Percentiles rank a stretch among this genome's conserved stretches.
These are phyloP conservation scores for Microbotryum saponariae DNA, from an alignment of 1,284 basidiomycete species.

Conservation along the genomic window DNA sequence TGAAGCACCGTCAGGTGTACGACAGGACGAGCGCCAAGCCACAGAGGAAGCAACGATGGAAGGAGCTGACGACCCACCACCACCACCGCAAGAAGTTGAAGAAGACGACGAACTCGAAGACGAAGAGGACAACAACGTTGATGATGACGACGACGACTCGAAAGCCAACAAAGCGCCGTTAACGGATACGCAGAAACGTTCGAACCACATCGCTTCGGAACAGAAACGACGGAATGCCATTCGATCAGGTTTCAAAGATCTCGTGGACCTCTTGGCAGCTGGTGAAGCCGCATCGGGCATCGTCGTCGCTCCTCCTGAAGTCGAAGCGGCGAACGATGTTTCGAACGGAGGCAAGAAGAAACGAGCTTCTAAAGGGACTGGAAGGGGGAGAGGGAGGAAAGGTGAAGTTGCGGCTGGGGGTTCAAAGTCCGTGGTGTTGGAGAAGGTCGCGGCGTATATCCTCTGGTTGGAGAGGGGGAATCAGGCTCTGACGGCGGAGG, in stretches of 20 bases:
- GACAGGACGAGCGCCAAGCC: not conserved
- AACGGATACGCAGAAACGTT: conserved; percentile 75
- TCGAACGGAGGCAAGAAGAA: conserved; percentile 16
- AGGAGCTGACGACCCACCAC: not conserved
- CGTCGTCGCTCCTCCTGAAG: conserved; percentile 10
- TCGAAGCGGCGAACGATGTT: not conserved
- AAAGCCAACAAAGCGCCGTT: conserved; percentile 40
- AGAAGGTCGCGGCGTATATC: conserved; percentile 30
- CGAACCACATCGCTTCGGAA: conserved; percentile 86
- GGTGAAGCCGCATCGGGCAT: conserved; percentile 51
- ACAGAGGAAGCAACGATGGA: not conserved
- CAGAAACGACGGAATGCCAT: conserved; percentile 83
- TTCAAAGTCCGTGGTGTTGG: conserved; percentile 34
- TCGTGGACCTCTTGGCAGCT: conserved; percentile 32
- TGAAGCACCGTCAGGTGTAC: not conserved
- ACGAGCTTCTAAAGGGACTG: conserved; percentile 14
- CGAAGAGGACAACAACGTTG: not conserved
- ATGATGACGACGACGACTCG: conserved; percentile 5
- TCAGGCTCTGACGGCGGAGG: conserved; percentile 26
- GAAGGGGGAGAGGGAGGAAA: conserved; percentile 31
- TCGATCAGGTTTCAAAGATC: conserved; percentile 61
- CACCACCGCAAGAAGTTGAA: not conserved
- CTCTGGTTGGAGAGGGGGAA: conserved; percentile 34
- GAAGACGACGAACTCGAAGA: conserved; percentile 1
- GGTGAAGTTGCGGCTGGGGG: conserved; percentile 34